Base-by-base conservation (phyloP, 1,284 basidiomycete genomes). In the Microbotryomycetes sp. region DNA sequence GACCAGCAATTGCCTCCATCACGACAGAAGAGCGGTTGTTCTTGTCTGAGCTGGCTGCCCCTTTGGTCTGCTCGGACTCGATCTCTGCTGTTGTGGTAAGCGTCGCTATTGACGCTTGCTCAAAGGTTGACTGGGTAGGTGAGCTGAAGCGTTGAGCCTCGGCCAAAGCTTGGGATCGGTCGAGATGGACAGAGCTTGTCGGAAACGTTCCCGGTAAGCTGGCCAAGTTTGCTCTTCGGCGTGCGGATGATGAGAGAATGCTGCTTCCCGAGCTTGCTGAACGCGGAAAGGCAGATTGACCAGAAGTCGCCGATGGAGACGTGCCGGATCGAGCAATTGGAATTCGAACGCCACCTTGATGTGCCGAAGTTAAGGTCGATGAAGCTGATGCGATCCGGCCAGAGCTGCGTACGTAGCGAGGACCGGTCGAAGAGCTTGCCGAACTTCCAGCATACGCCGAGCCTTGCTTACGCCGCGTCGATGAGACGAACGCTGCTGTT, bases 401-500 rank as follows among this genome's bases (percentile, higher is more conserved):
- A 1, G 58, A 36, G 19, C 54, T 42, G 19, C 58, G 60, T 7
- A 60, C 36, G 55, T 66, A 66, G 2, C 64, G 61, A 1, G 64
- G 64, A 19, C 50, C 50, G n/a, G 47, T 49, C 47, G 50, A 52
- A 29, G 50, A 25, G 25, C 32, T 53, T 6, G 48, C 29, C 32
- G 49, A 50, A 49, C 29, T 32, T 9, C 49, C 54, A 19, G 32
- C 28, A 7, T 26, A 16, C 6, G 55, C 7, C 7, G 61, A 29
- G 25, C 32, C 30, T 3, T 28, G 19, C 56, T 63, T 63, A 49
- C 50, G 58, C 15, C 55, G 53, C 0, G 36, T 28, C 2, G 66
- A 59, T 5, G 66, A 63, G 14, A 67, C 60, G 53, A 68, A 68
- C 1, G 66, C 66, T 6, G 64, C 61, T 0, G 51, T n/a, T n/a